phyloP scores from a whole-genome alignment of 2,329 filamentous ascomycete genomes.

The Penicillium sp. region DNA sequence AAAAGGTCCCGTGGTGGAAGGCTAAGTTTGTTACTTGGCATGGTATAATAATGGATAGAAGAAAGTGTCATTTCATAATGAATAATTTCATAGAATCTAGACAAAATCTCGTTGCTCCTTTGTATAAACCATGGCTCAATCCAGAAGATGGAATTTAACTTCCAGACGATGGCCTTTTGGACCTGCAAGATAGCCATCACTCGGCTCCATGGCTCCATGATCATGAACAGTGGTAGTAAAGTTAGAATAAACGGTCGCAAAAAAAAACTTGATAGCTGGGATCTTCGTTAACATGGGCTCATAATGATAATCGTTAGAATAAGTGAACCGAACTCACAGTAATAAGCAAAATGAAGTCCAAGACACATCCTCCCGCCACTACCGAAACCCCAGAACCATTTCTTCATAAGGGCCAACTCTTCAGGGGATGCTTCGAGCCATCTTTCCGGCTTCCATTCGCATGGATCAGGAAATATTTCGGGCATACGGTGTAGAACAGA shows the following conservation, averaged over 20 bases:
- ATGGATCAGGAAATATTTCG: background rate
- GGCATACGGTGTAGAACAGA: background rate
- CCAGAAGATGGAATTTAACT: background rate
- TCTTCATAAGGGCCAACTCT: background rate
- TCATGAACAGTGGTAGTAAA: background rate
- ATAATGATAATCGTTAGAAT: too few relatives aligned
- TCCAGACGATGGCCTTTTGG: background rate
- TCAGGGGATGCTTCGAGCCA: background rate
- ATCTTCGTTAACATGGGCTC: too few relatives aligned
- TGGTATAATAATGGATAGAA: too few relatives aligned
- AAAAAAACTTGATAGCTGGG: background rate
- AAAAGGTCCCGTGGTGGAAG: too few relatives aligned
- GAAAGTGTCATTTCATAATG: too few relatives aligned
- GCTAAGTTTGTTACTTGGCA: too few relatives aligned
- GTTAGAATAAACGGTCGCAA: background rate
- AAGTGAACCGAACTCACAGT: background rate
- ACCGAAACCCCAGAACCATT: background rate
- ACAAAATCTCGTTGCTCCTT: too few relatives aligned
- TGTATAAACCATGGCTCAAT: too few relatives aligned
- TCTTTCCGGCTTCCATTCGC: background rate
- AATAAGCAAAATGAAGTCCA: background rate
- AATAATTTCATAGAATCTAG: too few relatives aligned
- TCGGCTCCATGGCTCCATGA: background rate
- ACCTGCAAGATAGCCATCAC: background rate
- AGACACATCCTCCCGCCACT: background rate